Conservation (phyloP, 176 grass and related monocot species). For the Elaeis guineensis region DNA sequence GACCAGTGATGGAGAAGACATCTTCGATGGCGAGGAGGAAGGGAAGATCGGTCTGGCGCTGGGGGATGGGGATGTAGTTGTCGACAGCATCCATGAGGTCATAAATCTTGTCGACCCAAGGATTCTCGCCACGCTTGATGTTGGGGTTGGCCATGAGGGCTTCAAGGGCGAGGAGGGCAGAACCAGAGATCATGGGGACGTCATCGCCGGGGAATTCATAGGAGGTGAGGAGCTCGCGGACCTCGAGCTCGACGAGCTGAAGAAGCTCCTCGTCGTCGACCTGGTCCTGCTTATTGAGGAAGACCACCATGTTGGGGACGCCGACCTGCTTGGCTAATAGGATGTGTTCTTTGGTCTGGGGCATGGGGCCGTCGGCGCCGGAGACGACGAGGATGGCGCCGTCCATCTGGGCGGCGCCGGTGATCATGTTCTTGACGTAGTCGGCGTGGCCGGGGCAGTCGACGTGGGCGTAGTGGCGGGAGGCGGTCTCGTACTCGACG, state of each 20-base stretch:
- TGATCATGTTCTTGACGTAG: conserved; percentile 99
- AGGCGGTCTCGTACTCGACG: conserved; percentile 96
- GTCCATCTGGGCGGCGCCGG: conserved; percentile 94
- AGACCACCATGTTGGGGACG: conserved; percentile 83
- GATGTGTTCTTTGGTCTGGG: conserved; percentile 99
- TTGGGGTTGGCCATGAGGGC: conserved; percentile 13
- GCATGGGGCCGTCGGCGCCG: conserved; percentile 94
- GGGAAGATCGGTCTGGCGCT: conserved; percentile 10
- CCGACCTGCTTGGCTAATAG: conserved; percentile 99
- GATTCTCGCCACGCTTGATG: conserved; percentile 7
- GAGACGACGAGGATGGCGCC: conserved; percentile 92
- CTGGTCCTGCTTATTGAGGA: conserved; percentile 99
- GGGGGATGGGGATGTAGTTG: conserved; percentile 15
- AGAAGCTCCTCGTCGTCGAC: conserved; percentile 98
- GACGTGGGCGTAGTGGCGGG: conserved; percentile 92
- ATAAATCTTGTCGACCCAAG: conserved; percentile 14
- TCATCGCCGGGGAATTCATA: conserved; percentile 12
- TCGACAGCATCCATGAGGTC: conserved; percentile 10
- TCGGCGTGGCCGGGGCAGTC: conserved; percentile 94
- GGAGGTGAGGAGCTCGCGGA: conserved; percentile 19
- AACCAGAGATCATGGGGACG: conserved; percentile 6
- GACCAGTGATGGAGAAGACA: conserved; percentile 13
- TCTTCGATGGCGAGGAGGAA: conserved; percentile 13
- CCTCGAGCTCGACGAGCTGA: conserved; percentile 90
- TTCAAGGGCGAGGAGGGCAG: conserved; percentile 14